Evolutionary conservation across 306 rosid species (phyloP).

Genomic region (Ziziphus jujuba): DNA sequence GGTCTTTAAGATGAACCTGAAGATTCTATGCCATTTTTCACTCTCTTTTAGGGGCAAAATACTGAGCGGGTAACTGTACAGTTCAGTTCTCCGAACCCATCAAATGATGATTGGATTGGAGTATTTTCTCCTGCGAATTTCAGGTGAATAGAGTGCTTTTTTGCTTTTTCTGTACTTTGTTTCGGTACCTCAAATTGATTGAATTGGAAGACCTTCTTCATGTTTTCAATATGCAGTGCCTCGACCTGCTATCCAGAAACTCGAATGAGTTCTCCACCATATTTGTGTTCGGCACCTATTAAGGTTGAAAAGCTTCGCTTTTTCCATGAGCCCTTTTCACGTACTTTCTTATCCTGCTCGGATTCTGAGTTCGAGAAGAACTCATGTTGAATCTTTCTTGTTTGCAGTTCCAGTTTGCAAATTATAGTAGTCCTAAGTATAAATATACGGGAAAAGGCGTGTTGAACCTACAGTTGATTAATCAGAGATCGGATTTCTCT

Average conservation of each 20-base stretch:
- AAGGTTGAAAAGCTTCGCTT: constrained; percentile 48
- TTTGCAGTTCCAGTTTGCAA: constrained; percentile 86
- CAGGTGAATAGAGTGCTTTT: constrained; percentile 39
- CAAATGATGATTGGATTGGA: constrained; percentile 79
- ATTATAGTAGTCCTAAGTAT: constrained; percentile 61
- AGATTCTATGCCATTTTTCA: not conserved
- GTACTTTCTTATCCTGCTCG: not conserved
- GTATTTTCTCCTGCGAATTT: constrained; percentile 92
- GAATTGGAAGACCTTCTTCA: constrained; percentile 18
- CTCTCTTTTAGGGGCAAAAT: constrained; percentile 59
- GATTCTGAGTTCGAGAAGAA: not conserved
- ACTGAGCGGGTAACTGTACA: constrained; percentile 63
- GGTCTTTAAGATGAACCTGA: not conserved
- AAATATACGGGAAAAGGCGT: constrained; percentile 61
- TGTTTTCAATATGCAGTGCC: constrained; percentile 53
- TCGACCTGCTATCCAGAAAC: constrained; percentile 65
- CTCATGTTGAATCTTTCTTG: not conserved
- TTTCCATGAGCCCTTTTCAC: constrained; percentile 12
- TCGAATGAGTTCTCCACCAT: constrained; percentile 54
- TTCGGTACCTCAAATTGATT: not conserved
- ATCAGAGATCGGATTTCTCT: constrained; percentile 89
- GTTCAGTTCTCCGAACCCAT: constrained; percentile 60
- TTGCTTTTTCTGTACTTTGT: not conserved
- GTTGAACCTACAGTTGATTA: constrained; percentile 80
- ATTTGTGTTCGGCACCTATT: constrained; percentile 78